Evolutionary conservation across 176 grass and related monocot species (phyloP).

Genomic region (Eragrostis nindensis): DNA sequence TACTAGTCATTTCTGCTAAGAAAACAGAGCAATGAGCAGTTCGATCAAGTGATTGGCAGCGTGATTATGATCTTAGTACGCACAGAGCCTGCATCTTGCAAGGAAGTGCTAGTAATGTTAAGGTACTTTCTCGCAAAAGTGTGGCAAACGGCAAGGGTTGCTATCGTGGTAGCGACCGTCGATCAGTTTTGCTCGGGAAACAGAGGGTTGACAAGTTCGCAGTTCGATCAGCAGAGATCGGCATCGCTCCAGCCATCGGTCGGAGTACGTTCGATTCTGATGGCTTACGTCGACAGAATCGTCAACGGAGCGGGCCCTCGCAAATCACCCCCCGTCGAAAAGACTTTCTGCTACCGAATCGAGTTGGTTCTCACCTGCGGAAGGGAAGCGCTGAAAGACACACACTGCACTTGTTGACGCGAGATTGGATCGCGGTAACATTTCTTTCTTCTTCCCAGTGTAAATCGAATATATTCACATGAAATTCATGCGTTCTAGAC

Average conservation of each 20-base stretch:
- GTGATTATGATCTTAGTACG: not conserved
- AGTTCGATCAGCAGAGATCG: not conserved
- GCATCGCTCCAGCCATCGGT: no score
- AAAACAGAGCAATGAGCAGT: not conserved
- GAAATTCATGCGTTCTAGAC: not conserved
- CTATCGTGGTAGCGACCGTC: not conserved
- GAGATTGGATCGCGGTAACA: no score
- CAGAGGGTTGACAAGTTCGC: not conserved
- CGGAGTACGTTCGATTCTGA: not conserved
- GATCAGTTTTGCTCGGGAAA: no score
- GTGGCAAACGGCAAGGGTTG: not conserved
- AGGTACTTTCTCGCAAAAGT: not conserved
- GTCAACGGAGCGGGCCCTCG: not conserved
- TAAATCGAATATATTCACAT: not conserved
- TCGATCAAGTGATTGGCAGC: not conserved
- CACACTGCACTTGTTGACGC: not conserved
- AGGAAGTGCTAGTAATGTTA: not conserved
- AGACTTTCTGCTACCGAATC: slow-evolving; percentile 6
- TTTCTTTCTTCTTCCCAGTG: no score
- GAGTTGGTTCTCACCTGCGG: not conserved
- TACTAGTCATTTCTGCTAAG: not conserved
- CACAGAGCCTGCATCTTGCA: not conserved
- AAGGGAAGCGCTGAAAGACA: not conserved
- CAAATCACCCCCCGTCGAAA: not conserved
- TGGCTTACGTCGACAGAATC: not conserved